Evolutionary conservation across 768 basidiomycete species (phyloP).

Genomic region (Sutorius australiensis): DNA sequence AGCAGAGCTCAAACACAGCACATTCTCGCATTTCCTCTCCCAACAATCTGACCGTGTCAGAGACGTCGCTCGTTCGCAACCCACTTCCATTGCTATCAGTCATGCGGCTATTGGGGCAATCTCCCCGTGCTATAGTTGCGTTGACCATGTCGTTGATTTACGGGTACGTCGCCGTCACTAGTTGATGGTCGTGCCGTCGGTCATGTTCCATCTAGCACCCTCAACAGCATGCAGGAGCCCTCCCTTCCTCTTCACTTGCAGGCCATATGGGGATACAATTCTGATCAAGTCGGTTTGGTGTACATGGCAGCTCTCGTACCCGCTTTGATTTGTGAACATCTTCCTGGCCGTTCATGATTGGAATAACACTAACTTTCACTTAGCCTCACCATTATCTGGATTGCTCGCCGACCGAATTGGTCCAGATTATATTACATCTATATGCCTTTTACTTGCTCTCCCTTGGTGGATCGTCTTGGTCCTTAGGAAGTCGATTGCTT

Average conservation of each 20-base stretch:
- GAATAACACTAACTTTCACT: background rate
- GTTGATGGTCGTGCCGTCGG: background rate
- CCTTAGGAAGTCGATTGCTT: conserved; percentile 48
- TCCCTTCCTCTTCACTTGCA: conserved; percentile 55
- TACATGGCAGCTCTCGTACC: conserved; percentile 64
- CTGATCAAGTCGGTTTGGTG: conserved; percentile 58
- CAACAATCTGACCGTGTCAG: conserved; percentile 1
- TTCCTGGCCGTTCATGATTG: background rate
- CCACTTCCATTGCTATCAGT: conserved; percentile 41
- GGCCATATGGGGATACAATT: conserved; percentile 43
- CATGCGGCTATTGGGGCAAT: conserved; percentile 39
- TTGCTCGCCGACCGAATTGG: conserved; percentile 54
- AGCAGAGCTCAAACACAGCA: background rate
- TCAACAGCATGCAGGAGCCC: conserved; percentile 51
- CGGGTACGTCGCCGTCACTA: conserved; percentile 40
- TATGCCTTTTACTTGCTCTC: conserved; percentile 47
- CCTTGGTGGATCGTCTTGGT: conserved; percentile 64
- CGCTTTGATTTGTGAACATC: conserved; percentile 54
- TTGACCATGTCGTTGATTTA: conserved; percentile 46
- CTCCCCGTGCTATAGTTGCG: conserved; percentile 47
- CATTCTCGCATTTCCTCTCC: background rate
- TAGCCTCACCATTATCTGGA: conserved; percentile 61
- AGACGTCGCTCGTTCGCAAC: conserved; percentile 14
- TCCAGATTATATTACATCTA: conserved; percentile 48
- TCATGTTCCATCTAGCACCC: conserved; percentile 34